phyloP scores from a whole-genome alignment of 257 asterid genomes.

The Przewalskia tangutica region DNA sequence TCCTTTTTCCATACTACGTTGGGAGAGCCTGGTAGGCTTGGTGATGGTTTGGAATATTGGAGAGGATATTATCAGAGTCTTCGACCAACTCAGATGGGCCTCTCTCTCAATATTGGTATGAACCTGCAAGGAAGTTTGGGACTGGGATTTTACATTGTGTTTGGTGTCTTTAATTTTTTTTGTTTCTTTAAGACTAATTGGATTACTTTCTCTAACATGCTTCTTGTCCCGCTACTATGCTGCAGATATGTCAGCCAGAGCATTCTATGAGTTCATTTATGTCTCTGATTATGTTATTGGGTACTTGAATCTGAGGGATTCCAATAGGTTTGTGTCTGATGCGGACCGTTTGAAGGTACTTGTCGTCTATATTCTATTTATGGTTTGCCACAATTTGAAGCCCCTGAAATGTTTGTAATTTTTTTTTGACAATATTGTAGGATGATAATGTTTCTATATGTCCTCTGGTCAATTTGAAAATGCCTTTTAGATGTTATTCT shows the following conservation, averaged over 20 bases:
- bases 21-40: conserved; percentile 38
- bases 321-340: conserved; percentile 31
- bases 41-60: conserved; percentile 62
- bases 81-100: conserved; percentile 90
- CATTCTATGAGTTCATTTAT: conserved; percentile 45
- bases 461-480: background rate
- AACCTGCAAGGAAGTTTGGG: background rate
- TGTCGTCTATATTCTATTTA: background rate
- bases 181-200: background rate
- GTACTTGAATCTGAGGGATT: conserved; percentile 27
- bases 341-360: conserved; percentile 64
- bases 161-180: background rate
- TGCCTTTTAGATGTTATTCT: background rate
- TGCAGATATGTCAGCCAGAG: conserved; percentile 79
- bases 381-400: background rate
- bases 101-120: conserved; percentile 66
- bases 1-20: conserved; percentile 40
- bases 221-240: background rate
- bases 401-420: background rate
- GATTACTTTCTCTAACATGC: background rate
- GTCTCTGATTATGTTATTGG: conserved; percentile 29
- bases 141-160: background rate
- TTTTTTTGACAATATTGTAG: background rate
- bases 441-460: background rate
- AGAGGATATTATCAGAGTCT: conserved; percentile 76